Conservation (phyloP, 345 rosid genomes). For the Aethionema arabicum region DNA sequence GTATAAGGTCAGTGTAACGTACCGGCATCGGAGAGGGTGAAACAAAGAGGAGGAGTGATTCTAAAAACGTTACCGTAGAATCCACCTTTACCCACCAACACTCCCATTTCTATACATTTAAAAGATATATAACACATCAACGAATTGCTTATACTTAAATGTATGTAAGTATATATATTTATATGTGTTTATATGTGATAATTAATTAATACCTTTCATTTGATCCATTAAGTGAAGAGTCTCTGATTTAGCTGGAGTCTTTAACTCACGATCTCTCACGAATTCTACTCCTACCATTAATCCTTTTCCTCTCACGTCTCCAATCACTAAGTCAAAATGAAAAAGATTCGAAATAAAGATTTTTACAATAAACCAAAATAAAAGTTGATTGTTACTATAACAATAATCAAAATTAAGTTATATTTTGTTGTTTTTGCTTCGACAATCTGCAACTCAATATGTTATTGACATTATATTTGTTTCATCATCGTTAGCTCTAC, state of each 20-base stretch:
- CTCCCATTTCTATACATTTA: slow-evolving; percentile 64
- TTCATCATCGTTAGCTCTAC: too few relatives aligned
- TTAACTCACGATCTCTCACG: slow-evolving; percentile 61
- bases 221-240: slow-evolving; percentile 64
- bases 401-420: too few relatives aligned
- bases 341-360: too few relatives aligned
- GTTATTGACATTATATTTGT: too few relatives aligned
- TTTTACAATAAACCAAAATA: background rate
- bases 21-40: slow-evolving; percentile 87
- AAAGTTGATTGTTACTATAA: background rate
- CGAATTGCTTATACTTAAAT: background rate
- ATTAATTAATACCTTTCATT: slow-evolving; percentile 61
- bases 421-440: too few relatives aligned
- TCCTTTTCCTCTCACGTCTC: slow-evolving; percentile 93
- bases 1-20: slow-evolving; percentile 11
- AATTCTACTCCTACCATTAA: slow-evolving; percentile 89
- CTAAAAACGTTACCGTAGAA: slow-evolving; percentile 77
- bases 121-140: background rate
- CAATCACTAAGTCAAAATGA: slow-evolving; percentile 51
- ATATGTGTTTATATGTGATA: background rate
- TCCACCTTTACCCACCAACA: slow-evolving; percentile 86
- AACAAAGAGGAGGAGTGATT: slow-evolving; percentile 89
- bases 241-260: slow-evolving; percentile 78
- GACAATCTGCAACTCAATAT: too few relatives aligned
- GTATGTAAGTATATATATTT: background rate